phyloP scores from a whole-genome alignment of 257 asterid species.

The Ophiorrhiza pumila region DNA sequence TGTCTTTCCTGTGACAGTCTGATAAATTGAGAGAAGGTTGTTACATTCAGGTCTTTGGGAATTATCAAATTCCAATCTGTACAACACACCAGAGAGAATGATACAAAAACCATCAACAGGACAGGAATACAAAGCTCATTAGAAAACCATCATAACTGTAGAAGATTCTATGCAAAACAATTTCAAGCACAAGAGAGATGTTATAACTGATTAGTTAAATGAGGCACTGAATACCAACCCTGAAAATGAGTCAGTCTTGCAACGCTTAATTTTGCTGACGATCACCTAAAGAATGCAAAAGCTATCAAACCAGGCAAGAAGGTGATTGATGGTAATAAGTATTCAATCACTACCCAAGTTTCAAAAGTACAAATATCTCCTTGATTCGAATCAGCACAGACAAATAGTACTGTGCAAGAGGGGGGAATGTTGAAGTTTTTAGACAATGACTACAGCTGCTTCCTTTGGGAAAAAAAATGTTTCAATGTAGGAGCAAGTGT shows the following conservation, averaged over 20 bases:
- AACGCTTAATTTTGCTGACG: slow-evolving; percentile 81
- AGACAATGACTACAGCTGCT: no score
- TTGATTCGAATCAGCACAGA: neutral
- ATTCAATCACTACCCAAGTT: neutral
- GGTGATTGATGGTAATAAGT: neutral
- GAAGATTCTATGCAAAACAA: slow-evolving; percentile 11
- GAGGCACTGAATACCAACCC: slow-evolving; percentile 44
- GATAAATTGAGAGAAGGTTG: slow-evolving; percentile 90
- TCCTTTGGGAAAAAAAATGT: no score
- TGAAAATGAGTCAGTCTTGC: slow-evolving; percentile 89
- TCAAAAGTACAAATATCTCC: neutral
- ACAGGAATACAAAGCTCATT: slow-evolving; percentile 3
- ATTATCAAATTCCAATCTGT: slow-evolving; percentile 88
- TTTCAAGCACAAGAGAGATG: neutral
- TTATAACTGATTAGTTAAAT: neutral
- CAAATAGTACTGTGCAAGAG: neutral
- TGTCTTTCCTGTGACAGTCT: slow-evolving; percentile 79
- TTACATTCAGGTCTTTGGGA: slow-evolving; percentile 93
- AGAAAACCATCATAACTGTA: neutral
- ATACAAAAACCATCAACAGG: slow-evolving; percentile 13
- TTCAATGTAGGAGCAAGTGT: no score
- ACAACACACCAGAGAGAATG: slow-evolving; percentile 13
- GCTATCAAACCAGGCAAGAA: slow-evolving; percentile 2
- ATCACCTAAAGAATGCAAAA: slow-evolving; percentile 53
- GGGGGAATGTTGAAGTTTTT: no score